Conservation (phyloP, 371 early-diverging fungal genomes). For the Circinella minor region DNA sequence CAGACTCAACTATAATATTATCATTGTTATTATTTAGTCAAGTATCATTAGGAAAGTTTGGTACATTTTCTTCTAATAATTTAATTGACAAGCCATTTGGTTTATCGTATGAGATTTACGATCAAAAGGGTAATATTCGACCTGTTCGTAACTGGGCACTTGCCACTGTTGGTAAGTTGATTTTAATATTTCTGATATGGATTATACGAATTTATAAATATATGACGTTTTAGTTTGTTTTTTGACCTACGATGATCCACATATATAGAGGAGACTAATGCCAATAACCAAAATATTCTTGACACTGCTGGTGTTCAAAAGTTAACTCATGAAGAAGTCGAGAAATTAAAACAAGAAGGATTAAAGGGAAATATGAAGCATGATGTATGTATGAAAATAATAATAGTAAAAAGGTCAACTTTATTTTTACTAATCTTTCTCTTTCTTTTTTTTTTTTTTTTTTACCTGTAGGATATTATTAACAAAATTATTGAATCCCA, state of each 20-base stretch:
- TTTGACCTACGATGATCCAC: too few relatives aligned
- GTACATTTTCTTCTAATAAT: constrained; percentile 75
- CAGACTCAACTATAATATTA: background rate
- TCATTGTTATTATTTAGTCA: constrained; percentile 40
- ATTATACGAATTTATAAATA: too few relatives aligned
- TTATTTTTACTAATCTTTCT: background rate
- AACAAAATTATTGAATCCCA: constrained; percentile 83
- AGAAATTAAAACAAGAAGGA: constrained; percentile 76
- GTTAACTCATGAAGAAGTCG: constrained; percentile 84
- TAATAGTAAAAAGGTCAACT: too few relatives aligned
- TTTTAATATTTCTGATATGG: background rate
- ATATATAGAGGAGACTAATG: constrained; percentile 70
- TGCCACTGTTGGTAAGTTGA: constrained; percentile 45
- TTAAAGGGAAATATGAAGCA: constrained; percentile 69
- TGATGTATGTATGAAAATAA: constrained; percentile 29
- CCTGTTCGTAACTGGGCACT: constrained; percentile 45
- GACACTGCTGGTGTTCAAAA: constrained; percentile 81
- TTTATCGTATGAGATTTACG: constrained; percentile 84
- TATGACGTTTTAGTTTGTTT: too few relatives aligned
- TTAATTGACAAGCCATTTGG: constrained; percentile 87
- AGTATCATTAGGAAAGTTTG: constrained; percentile 92
- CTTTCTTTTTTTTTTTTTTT: too few relatives aligned
- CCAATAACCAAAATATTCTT: constrained; percentile 83
- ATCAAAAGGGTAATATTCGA: constrained; percentile 52
- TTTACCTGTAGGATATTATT: constrained; percentile 67